A percentile compares a stretch with the other conserved stretches of the same genome.
Conservation (phyloP, 306 rosid genomes). For the Rosa chinensis region DNA sequence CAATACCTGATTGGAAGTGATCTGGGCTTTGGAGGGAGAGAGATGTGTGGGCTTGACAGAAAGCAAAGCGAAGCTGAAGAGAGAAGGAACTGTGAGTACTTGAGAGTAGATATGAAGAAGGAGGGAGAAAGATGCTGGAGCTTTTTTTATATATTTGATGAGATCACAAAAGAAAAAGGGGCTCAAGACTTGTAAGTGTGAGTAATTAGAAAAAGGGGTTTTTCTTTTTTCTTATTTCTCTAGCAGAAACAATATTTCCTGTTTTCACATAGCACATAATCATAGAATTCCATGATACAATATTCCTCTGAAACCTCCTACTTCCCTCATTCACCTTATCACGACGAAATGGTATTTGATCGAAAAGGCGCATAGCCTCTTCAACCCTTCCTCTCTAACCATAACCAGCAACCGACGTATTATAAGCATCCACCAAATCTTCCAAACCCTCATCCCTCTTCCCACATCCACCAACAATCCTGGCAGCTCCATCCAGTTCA, state of each 20-base stretch:
- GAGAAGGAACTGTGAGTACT: background rate
- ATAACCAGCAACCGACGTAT: conserved; percentile 51
- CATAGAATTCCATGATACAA: conserved; percentile 56
- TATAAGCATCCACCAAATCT: conserved; percentile 48
- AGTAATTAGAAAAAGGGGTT: background rate
- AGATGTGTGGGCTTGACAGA: conserved; percentile 26
- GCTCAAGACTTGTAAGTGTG: background rate
- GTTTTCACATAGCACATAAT: conserved; percentile 48
- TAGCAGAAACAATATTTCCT: conserved; percentile 37
- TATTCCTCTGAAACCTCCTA: conserved; percentile 31
- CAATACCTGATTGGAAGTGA: conserved; percentile 46
- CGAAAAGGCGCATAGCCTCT: conserved; percentile 43
- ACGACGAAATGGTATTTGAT: conserved; percentile 32
- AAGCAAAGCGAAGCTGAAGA: too few species aligned
- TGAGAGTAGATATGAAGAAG: conserved; percentile 6
- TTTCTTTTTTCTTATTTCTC: conserved; percentile 1
- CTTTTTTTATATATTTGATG: conserved; percentile 26
- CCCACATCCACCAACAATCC: conserved; percentile 28
- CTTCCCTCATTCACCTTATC: conserved; percentile 6
- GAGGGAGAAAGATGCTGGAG: conserved; percentile 39
- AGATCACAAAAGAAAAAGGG: conserved; percentile 37
- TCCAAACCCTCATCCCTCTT: conserved; percentile 15
- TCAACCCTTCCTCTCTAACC: conserved; percentile 39
- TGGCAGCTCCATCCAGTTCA: conserved; percentile 38
- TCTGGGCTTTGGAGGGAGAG: conserved; percentile 30